Base-by-base conservation (phyloP, 2,329 filamentous ascomycete genomes). In the Sporothrix curviconia region DNA sequence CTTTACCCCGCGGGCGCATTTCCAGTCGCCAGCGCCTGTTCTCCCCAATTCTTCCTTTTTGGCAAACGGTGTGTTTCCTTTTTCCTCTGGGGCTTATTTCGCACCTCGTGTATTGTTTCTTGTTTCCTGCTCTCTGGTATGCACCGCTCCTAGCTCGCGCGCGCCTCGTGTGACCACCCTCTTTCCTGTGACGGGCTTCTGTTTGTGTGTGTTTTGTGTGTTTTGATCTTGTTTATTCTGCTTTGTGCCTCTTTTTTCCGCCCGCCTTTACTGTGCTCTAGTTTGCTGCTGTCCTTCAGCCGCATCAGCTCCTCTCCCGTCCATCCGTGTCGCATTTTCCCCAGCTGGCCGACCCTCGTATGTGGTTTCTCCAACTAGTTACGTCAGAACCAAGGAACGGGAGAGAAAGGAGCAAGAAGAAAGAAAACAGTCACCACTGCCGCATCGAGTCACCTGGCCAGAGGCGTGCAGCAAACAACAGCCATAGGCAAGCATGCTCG, bases 1-100 rank as follows among this genome's bases (percentile, higher is more conserved):
- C 11, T 30, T 30, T 47, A 55, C 53, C 53, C 53, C 53, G 53
- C 40, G 40, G 40, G 53, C 42, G 53, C 53, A 55, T 55, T 55
- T 42, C 53, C 47, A 42, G 19, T 46, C 19, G 5, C 28, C 15
- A 7, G 22, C 34, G 24, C 49, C 49, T 24, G 46, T 34, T 36
- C 30, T 9, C n/a, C n/a, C 36, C 28, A 22, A 17, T 22, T 52
- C 7, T 17, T 37, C 36, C 28, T 34, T 30, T n/a, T n/a, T n/a
- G n/a, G n/a, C n/a, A n/a, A n/a, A n/a, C n/a, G n/a, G n/a, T n/a
- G n/a, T n/a, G n/a, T n/a, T n/a, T n/a, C n/a, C n/a, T n/a, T n/a
- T n/a, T n/a, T n/a, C n/a, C n/a, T n/a, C n/a, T n/a, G n/a, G n/a
- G 39, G 47, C 32, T 40, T 37, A 12, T 15, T 30, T 12, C 24